These are phyloP conservation scores for Amanita jacksonii DNA, from an alignment of 768 basidiomycete species.

Conservation along the genomic window DNA sequence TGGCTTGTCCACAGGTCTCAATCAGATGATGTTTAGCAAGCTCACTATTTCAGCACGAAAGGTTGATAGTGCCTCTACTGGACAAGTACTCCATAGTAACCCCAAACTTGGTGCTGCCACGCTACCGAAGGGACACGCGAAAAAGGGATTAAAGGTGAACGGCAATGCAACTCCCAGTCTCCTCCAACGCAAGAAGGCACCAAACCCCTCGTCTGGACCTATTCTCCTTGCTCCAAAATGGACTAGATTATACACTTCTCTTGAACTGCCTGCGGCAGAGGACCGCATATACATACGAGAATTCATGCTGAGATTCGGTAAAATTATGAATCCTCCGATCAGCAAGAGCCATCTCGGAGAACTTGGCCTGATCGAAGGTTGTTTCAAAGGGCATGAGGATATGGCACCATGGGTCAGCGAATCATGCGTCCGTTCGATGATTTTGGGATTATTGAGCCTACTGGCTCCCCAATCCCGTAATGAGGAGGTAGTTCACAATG, in stretches of 20 bases:
- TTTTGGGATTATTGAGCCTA: slow-evolving; percentile 52
- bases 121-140: no score
- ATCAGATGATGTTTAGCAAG: not conserved
- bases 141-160: no score
- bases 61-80: slow-evolving; percentile 5
- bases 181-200: not conserved
- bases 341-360: slow-evolving; percentile 48
- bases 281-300: slow-evolving; percentile 66
- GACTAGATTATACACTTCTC: slow-evolving; percentile 34
- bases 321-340: slow-evolving; percentile 33
- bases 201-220: not conserved
- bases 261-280: slow-evolving; percentile 40
- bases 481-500: not conserved
- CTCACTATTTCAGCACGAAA: not conserved
- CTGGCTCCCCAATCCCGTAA: slow-evolving; percentile 30
- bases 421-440: slow-evolving; percentile 48
- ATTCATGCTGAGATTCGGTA: slow-evolving; percentile 57
- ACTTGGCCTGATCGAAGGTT: slow-evolving; percentile 45
- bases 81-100: no score
- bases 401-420: slow-evolving; percentile 55
- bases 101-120: no score
- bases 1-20: no score
- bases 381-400: slow-evolving; percentile 23
- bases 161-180: no score
- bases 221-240: slow-evolving; percentile 43